Evolutionary conservation across 805 yeast species (phyloP).

Genomic region (Starmerella apicola): DNA sequence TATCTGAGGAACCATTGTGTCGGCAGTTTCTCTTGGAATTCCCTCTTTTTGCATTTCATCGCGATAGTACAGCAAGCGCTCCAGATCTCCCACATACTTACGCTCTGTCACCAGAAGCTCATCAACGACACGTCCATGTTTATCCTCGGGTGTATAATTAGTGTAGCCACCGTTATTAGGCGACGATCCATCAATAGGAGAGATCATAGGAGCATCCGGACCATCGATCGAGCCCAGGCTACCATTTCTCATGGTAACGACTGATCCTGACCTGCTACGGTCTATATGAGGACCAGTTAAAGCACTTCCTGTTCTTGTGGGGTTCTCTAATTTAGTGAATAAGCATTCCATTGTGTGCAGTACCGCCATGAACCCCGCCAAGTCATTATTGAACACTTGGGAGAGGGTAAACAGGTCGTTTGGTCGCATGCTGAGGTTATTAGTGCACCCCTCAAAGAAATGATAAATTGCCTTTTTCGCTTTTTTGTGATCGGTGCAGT

Average conservation of each 20-base stretch:
- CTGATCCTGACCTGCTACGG: conserved; percentile 45
- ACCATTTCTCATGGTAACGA: background rate
- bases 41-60: conserved; percentile 55
- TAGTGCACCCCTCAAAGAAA: conserved; percentile 75
- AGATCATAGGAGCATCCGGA: conserved; percentile 6
- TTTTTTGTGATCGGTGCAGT: conserved; percentile 68
- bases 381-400: conserved; percentile 71
- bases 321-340: conserved; percentile 33
- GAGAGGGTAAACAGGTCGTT: conserved; percentile 83
- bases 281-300: conserved; percentile 38
- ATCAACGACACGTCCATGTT: conserved; percentile 62
- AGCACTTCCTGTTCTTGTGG: conserved; percentile 3
- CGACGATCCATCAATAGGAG: background rate
- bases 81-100: conserved; percentile 84
- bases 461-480: conserved; percentile 86
- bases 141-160: conserved; percentile 18
- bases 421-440: conserved; percentile 48
- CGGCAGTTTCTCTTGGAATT: conserved; percentile 67
- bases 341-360: conserved; percentile 59
- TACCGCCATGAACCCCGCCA: conserved; percentile 65
- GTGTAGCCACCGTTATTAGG: too few species aligned
- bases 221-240: background rate
- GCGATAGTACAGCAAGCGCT: conserved; percentile 55
- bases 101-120: conserved; percentile 86
- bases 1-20: conserved; percentile 73